phyloP scores from a whole-genome alignment of 2,329 filamentous ascomycete genomes.

The Phyllosticta ampelicida region DNA sequence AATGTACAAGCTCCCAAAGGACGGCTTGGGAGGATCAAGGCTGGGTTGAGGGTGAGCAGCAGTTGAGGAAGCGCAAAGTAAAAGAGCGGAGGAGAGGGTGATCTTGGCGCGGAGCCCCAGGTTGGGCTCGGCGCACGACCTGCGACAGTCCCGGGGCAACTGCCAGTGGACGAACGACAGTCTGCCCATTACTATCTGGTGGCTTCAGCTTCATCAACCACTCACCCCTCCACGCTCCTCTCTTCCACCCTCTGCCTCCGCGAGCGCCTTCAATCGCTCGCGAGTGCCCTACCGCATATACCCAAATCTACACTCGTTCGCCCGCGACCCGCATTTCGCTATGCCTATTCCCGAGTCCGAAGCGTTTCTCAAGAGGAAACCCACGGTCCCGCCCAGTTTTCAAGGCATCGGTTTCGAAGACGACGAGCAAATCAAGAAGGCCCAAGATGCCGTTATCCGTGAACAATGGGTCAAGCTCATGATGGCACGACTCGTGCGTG shows the following conservation, averaged over 20 bases:
- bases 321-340: slow-evolving; percentile 16
- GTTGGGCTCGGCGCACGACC: neutral
- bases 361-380: slow-evolving; percentile 74
- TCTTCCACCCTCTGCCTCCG: neutral
- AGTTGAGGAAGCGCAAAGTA: neutral
- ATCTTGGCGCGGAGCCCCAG: slow-evolving; percentile 2
- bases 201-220: slow-evolving; percentile 1
- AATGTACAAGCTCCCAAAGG: neutral
- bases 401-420: slow-evolving; percentile 82
- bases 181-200: slow-evolving; percentile 2
- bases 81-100: neutral
- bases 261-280: slow-evolving; percentile 1
- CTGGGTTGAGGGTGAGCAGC: slow-evolving; percentile 6
- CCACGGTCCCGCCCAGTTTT: slow-evolving; percentile 69
- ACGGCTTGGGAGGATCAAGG: slow-evolving; percentile 2
- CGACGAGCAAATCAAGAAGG: slow-evolving; percentile 67
- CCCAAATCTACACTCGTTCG: neutral
- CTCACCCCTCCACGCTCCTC: neutral
- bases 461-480: slow-evolving; percentile 86
- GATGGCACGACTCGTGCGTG: slow-evolving; percentile 73
- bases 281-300: neutral
- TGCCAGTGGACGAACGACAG: slow-evolving; percentile 4
- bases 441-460: slow-evolving; percentile 69
- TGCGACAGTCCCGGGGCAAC: neutral
- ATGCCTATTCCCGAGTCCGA: slow-evolving; percentile 81